These are phyloP conservation scores for Epithemia pelagica DNA, from an alignment of 108 stramenopile genomes.

Conservation along the genomic window DNA sequence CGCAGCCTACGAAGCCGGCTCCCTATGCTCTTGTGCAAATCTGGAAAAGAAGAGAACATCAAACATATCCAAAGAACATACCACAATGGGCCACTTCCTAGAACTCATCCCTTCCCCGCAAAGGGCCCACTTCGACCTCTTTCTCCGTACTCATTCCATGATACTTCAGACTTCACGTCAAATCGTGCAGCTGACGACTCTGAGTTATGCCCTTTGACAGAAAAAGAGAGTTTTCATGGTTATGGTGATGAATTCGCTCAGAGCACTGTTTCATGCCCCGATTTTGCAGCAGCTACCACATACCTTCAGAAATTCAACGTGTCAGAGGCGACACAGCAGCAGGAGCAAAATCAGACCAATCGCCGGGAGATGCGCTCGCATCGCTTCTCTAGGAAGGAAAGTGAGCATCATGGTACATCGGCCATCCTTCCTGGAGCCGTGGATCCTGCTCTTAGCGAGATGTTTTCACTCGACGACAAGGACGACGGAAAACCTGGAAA, in stretches of 20 bases:
- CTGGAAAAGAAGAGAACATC: neutral
- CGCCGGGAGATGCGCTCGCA: neutral
- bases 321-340: neutral
- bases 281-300: neutral
- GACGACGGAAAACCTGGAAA: neutral
- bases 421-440: neutral
- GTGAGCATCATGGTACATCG: neutral
- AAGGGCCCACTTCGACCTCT: neutral
- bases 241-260: neutral
- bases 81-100: neutral
- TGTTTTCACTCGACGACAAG: neutral
- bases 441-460: neutral
- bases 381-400: neutral
- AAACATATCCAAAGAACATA: neutral
- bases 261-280: neutral
- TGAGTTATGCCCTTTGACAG: too few relatives aligned
- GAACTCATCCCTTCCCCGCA: neutral
- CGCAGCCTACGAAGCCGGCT: neutral
- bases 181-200: neutral
- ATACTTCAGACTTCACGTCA: neutral
- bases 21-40: neutral
- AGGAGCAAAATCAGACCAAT: too few relatives aligned
- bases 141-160: neutral
- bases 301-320: neutral
- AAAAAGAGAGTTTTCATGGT: neutral